These are phyloP conservation scores for Erythrobasidium hasegawianum DNA, from an alignment of 1,284 basidiomycete genomes.

Conservation along the genomic window DNA sequence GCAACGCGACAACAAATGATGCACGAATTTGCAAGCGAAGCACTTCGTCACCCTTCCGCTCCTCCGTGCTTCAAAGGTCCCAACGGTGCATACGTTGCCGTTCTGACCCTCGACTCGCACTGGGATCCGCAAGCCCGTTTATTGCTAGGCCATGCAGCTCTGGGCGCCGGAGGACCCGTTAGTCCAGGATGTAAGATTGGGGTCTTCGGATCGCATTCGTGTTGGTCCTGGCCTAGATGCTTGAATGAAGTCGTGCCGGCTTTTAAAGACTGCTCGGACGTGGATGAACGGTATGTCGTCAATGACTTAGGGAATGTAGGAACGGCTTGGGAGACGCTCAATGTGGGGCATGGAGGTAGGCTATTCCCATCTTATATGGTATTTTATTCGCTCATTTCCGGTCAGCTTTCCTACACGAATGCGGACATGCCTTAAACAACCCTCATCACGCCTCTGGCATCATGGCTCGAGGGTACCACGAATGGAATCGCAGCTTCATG, in stretches of 20 bases:
- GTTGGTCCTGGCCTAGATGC: conserved; percentile 30
- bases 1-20: conserved; percentile 23
- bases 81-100: conserved; percentile 31
- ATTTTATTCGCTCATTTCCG: no score
- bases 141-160: conserved; percentile 23
- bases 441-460: conserved; percentile 30
- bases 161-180: conserved; percentile 29
- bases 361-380: no score
- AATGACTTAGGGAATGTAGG: conserved; percentile 31
- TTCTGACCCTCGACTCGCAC: conserved; percentile 25
- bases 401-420: conserved; percentile 34
- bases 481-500: conserved; percentile 32
- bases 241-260: conserved; percentile 26
- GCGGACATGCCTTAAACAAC: conserved; percentile 29
- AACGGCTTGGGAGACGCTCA: conserved; percentile 31
- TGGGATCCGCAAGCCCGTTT: conserved; percentile 23
- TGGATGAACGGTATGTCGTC: conserved; percentile 31
- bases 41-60: conserved; percentile 28
- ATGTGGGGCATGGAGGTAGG: conserved; percentile 32
- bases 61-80: conserved; percentile 26
- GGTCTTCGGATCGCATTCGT: conserved; percentile 32
- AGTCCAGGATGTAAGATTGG: conserved; percentile 31
- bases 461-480: conserved; percentile 34
- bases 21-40: conserved; percentile 32
- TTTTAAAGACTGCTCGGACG: conserved; percentile 24